Base-by-base conservation (phyloP, 208 protist species). In the Leishmania guyanensis region DNA sequence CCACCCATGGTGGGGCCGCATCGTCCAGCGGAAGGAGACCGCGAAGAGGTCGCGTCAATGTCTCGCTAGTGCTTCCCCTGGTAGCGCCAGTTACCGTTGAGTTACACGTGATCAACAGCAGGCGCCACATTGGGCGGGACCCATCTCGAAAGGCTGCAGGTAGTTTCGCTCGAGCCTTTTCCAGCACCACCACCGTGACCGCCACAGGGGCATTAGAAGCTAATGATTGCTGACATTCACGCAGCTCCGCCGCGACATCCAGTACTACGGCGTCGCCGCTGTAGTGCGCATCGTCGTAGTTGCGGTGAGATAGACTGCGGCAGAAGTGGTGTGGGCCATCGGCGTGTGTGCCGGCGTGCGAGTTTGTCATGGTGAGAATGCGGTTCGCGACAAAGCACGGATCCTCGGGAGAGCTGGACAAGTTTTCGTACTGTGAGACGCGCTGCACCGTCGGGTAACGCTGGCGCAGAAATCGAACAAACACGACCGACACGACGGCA, bases 311-410 rank as follows among this genome's bases (percentile, higher is more conserved):
- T 16, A 84, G 75, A 64, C 83, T 83, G 73, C 78, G 84, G 54
- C 68, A 89, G 80, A 94, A 95, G 78, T 94, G 90, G 56, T 81
- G 71, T 2, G 94, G 91, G 26, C 82, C 91, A 82, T 96, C 92
- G 33, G 90, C 90, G 80, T 97, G 94, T 43, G 90, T 95, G 36
- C 92, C 91, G 29, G 89, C 91, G 70, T 97, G 94, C 36, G 89
- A 91, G 84, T 93, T 96, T 10, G 90, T 89, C 56, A 95, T 83
- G 65, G 76, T 82, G 22, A 96, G 43, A 17, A 95, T 75, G 33
- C 75, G 82, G 73, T 86, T 85, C 33, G 84, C 85, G 10, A 97
- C 93, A 60, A 86, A 72, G 65, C 92, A 97, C 8, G 88, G 89
- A 12, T 81, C 80, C 22, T 82, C 76, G 2, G 80, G 53, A n/a